Base-by-base conservation (phyloP, 202 grass and related monocot species). In the Zoysia matrella region DNA sequence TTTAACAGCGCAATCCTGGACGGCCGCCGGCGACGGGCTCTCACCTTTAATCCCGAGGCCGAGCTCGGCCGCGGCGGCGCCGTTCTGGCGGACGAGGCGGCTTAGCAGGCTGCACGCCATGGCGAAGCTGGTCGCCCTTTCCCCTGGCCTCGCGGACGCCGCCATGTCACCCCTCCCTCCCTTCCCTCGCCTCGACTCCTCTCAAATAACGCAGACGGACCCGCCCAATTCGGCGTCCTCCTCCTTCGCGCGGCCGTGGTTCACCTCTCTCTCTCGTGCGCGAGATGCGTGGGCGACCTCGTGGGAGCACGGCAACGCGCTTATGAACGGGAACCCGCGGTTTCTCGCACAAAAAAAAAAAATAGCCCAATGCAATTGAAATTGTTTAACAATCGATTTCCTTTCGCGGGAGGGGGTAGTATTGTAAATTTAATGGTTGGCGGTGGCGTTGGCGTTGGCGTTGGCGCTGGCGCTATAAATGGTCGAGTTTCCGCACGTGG, bases 41-140 rank as follows among this genome's bases (percentile, higher is more conserved):
- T 78, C 69, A 81, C 54, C 82, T 78, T 67, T 82, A 67, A 94
- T 88, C 7, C 83, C 88, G 42, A 97, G 85, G 44, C 85, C 85
- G 78, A 94, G 77, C 55, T 92, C 94, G 49, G 56, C 90, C 1
- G 83, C 85, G 14, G 83, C 88, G 30, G 74, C 74, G 77, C 89
- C 87, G 82, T 97, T 97, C 85, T 90, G 76, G 76, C 90, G 93
- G 47, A 94, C 88, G 85, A 85, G 88, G 77, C 84, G 89, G 67
- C 94, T 97, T 73, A 97, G 78, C 5, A 91, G 71, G 85, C 89
- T 97, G 79, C 94, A 97, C 18, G 91, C 88, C 85, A 91, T 36
- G 74, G 91, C 84, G 84, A 97, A 97, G 87, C 78, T 97, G 68
- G 47, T 97, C 58, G 91, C 71, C 73, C 78, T 97, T 75, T 93